phyloP scores from a whole-genome alignment of 1,139 yeast species.

The Pneumocystis jirovecii region DNA sequence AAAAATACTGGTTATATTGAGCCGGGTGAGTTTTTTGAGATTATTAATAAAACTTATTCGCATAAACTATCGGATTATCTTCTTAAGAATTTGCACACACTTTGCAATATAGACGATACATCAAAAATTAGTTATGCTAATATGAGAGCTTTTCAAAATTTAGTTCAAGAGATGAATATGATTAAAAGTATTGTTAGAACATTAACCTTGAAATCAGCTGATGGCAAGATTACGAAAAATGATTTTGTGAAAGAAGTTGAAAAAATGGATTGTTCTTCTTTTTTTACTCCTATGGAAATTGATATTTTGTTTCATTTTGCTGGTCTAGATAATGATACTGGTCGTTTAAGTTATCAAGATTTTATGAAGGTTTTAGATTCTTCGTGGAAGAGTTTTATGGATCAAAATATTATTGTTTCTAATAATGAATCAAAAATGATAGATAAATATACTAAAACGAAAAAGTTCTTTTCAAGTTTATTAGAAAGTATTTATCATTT shows the following conservation, averaged over 20 bases:
- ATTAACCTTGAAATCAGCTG: constrained; percentile 23
- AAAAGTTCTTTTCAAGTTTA: constrained; percentile 29
- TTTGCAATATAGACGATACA: constrained; percentile 25
- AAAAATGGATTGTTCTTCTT: constrained; percentile 27
- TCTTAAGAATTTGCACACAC: constrained; percentile 26
- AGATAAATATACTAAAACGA: neutral
- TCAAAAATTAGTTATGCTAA: constrained; percentile 29
- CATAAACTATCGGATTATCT: constrained; percentile 31
- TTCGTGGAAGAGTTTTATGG: constrained; percentile 27
- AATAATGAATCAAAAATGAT: constrained; percentile 19
- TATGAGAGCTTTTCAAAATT: constrained; percentile 32
- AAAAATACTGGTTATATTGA: constrained; percentile 27
- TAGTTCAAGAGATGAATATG: constrained; percentile 30
- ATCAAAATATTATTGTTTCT: constrained; percentile 20
- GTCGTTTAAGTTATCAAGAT: constrained; percentile 26
- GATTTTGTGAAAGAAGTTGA: constrained; percentile 31
- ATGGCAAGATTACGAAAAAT: constrained; percentile 27
- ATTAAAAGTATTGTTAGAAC: constrained; percentile 27
- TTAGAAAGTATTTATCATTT: constrained; percentile 82
- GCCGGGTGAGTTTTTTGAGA: constrained; percentile 29
- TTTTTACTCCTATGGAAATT: constrained; percentile 33
- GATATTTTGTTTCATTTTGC: constrained; percentile 33
- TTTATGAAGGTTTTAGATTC: constrained; percentile 32
- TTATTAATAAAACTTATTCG: constrained; percentile 26
- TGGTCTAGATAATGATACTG: constrained; percentile 24